Evolutionary conservation across 2,329 filamentous ascomycete genomes (phyloP), one percentile per base, ranked within the genome.

Genomic region (Thelonectria blattea): DNA sequence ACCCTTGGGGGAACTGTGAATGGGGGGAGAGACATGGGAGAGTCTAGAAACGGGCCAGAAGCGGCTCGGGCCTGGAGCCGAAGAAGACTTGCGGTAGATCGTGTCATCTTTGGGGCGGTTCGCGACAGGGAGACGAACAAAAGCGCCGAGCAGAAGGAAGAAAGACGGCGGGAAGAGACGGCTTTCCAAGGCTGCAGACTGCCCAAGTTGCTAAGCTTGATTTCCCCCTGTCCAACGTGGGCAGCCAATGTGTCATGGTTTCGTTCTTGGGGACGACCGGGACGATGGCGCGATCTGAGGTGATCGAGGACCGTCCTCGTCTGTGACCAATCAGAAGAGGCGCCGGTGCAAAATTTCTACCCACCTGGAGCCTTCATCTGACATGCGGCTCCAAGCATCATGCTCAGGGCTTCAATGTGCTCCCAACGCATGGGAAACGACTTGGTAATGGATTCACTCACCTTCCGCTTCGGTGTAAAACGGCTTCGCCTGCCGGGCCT

Each of bases 201-300:
- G 37, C 27, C 27, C 27, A 30, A n/a, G n/a, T n/a, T n/a, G n/a
- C n/a, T n/a, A n/a, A 30, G 27, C 27, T 30, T 27, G 52, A 6
- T 24, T n/a, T 18, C 8, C 24, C n/a, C 37, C 15, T 24, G 18
- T 24, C 15, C 6, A 27, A 20, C 46, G 52, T 56, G 52, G 54
- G 58, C 51, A 50, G 51, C 46, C n/a, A 37, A 62, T 65, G 60
- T 65, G 62, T 65, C 63, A 63, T 61, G 57, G 63, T 54, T 57
- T 61, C 49, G 45, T 34, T 18, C 22, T 54, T 63, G 39, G 49
- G 46, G 63, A 27, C 39, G 67, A 71, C 69, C 47, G 46, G 69
- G 67, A 52, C 69, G 69, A 71, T 71, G 69, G 63, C 69, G 69
- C 69, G 67, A 71, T 71, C 69, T 70, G 65, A 69, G 63, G 69